phyloP scores from a whole-genome alignment of 805 yeast genomes.

The Yarrowia bubula region DNA sequence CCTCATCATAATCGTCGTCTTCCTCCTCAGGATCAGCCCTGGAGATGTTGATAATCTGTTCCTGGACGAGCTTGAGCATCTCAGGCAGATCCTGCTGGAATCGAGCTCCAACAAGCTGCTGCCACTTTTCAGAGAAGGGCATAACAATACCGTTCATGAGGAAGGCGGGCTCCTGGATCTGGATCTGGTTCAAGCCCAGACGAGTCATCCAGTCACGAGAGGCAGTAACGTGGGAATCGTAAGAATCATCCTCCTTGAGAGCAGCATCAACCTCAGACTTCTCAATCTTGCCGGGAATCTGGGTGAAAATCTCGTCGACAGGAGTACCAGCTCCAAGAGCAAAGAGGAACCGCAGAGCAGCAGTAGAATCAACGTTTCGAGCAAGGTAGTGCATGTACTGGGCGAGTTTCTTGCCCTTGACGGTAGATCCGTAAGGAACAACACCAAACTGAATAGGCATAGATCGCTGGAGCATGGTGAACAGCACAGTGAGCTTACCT shows the following conservation, averaged over 20 bases:
- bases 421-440: constrained; percentile 53
- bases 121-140: constrained; percentile 30
- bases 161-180: constrained; percentile 46
- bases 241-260: constrained; percentile 14
- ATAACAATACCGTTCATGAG: constrained; percentile 61
- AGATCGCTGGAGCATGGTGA: constrained; percentile 44
- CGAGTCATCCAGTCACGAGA: constrained; percentile 37
- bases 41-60: constrained; percentile 32
- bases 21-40: constrained; percentile 48
- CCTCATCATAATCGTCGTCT: constrained; percentile 25
- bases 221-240: constrained; percentile 8
- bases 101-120: constrained; percentile 12
- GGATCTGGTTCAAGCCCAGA: constrained; percentile 36
- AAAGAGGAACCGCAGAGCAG: background rate
- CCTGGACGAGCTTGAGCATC: background rate
- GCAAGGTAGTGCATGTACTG: constrained; percentile 30
- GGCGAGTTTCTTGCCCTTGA: constrained; percentile 32
- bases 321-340: constrained; percentile 12
- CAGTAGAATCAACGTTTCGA: background rate
- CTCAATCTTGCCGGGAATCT: background rate
- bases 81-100: constrained; percentile 16
- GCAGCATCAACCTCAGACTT: background rate
- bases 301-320: background rate
- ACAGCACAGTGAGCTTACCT: constrained; percentile 33
- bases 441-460: constrained; percentile 81